Conservation (phyloP, 2,329 filamentous ascomycete genomes). For the Aspergillus latus region DNA sequence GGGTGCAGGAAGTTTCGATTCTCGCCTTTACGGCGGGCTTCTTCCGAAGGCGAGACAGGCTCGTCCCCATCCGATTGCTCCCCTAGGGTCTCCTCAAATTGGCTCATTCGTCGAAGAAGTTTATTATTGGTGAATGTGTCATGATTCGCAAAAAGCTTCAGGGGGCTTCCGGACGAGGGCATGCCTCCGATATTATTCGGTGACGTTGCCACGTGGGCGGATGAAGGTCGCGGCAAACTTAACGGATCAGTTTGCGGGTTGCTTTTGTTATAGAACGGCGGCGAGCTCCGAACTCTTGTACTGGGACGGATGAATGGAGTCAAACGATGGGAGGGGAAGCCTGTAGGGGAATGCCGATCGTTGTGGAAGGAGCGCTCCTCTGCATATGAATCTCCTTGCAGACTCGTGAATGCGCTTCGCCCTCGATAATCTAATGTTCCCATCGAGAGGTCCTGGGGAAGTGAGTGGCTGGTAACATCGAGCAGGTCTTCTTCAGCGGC, state of each 20-base stretch:
- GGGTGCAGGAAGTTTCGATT: constrained; percentile 34
- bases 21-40: constrained; percentile 34
- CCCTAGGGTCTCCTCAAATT: constrained; percentile 67
- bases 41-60: constrained; percentile 39
- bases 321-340: constrained; percentile 46
- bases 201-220: constrained; percentile 31
- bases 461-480: constrained; percentile 48
- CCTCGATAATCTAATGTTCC: constrained; percentile 67
- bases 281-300: constrained; percentile 43
- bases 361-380: constrained; percentile 71
- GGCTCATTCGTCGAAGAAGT: constrained; percentile 78
- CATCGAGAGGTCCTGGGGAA: constrained; percentile 51
- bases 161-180: constrained; percentile 67
- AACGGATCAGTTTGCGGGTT: constrained; percentile 28
- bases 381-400: constrained; percentile 68
- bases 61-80: constrained; percentile 44
- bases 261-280: constrained; percentile 33
- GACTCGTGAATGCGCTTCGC: constrained; percentile 68
- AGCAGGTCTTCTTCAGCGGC: constrained; percentile 34
- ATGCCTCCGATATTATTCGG: constrained; percentile 32
- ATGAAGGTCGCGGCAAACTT: constrained; percentile 33
- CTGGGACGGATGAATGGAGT: constrained; percentile 34
- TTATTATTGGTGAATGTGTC: constrained; percentile 95
- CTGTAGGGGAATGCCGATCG: constrained; percentile 66
- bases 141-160: constrained; percentile 89